Evolutionary conservation across 2,329 filamentous ascomycete species (phyloP), one percentile per base, ranked within the genome.

Genomic region (Lecanicillium sp.): DNA sequence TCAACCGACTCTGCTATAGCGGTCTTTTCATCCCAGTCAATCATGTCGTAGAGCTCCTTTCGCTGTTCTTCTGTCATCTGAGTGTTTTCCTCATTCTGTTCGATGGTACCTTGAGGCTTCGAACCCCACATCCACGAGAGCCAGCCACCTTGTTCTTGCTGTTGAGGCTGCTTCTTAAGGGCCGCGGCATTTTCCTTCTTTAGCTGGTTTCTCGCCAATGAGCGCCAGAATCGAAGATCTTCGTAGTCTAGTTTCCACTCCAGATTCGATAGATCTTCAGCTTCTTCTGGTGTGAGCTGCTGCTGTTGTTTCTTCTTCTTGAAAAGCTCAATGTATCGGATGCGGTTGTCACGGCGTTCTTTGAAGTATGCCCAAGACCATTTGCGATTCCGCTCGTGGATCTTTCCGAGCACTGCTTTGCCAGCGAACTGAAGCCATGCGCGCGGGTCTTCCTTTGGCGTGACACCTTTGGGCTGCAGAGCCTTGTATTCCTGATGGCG

Each of bases 311-410:
- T 88, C 60, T 81, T 86, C 66, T 95, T 96, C 62, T 97, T 98
- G 74, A 97, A 99, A 1, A 98, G 66, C 44, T 87, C 79, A 44
- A 97, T 96, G 57, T 98, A 99, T 33, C 79, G 77, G 44, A 78
- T 77, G 33, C 92, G 84, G 52, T 97, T 84, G 57, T 98, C 90
- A 49, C 92, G 78, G 39, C 92, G 81, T 59, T 98, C 89, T 43
- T 81, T 84, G 64, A 98, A 94, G 60, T 88, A 98, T 28, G 77
- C 88, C 92, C 94, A 98, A 1, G 88, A 89, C 90, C 92, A 98
- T 44, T 82, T 79, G 41, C 83, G 79, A 58, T 98, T 97, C 20
- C 81, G 79, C 42, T 98, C 90, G 47, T 97, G 92, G 37, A 99
- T 98, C 59, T 96, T 96, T 57, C 81, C 80, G 7, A 96, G 69